A percentile compares a stretch with the other conserved stretches of the same genome.
Conservation (phyloP, 768 basidiomycete species). For the Gautieria morchelliformis region DNA sequence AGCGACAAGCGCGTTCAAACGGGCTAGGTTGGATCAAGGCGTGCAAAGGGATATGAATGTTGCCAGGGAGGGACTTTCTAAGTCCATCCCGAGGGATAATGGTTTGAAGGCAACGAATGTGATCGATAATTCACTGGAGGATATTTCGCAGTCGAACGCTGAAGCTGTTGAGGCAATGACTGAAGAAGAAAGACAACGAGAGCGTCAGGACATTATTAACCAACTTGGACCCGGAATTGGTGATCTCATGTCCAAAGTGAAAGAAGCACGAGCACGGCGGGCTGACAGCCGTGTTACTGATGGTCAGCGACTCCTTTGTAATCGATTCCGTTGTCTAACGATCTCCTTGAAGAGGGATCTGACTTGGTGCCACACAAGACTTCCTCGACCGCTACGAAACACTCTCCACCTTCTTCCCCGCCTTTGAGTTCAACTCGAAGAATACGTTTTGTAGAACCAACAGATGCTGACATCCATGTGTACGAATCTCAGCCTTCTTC, state of each 20-base stretch:
- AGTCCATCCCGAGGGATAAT: background rate
- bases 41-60: background rate
- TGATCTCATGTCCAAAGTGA: constrained; percentile 49
- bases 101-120: background rate
- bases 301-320: background rate
- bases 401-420: constrained; percentile 2
- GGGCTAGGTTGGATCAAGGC: background rate
- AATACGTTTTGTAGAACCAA: constrained; percentile 69
- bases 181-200: constrained; percentile 57
- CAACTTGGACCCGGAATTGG: constrained; percentile 60
- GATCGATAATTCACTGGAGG: background rate
- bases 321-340: background rate
- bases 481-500: constrained; percentile 78
- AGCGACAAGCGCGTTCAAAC: constrained; percentile 3
- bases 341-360: background rate
- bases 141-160: constrained; percentile 1
- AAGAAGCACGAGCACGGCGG: constrained; percentile 34
- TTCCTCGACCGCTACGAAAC: background rate
- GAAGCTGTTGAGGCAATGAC: constrained; percentile 50
- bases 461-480: constrained; percentile 66
- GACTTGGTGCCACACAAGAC: background rate
- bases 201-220: constrained; percentile 55
- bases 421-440: constrained; percentile 23
- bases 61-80: background rate
- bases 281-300: background rate